These are phyloP conservation scores for Gastroboletus turbinatus DNA, from an alignment of 1,284 basidiomycete genomes.

Conservation along the genomic window DNA sequence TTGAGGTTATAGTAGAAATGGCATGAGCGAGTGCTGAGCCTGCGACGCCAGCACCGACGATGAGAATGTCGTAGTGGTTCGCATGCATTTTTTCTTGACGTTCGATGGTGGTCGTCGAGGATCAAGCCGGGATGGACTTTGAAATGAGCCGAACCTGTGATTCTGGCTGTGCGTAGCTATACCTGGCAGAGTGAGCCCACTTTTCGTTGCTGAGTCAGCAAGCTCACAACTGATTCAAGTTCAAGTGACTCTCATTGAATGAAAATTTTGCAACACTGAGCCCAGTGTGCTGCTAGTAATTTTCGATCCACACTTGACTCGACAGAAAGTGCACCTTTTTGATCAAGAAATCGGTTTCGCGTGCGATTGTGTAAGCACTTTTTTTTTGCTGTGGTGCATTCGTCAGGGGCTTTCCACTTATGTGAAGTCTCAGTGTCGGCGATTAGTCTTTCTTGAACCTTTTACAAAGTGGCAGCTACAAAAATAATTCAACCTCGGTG, in stretches of 20 bases:
- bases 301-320: background rate
- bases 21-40: constrained; percentile 77
- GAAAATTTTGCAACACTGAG: background rate
- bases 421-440: background rate
- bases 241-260: too few species aligned
- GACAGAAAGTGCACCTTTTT: background rate
- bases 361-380: background rate
- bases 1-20: constrained; percentile 49
- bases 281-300: background rate
- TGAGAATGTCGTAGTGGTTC: constrained; percentile 68
- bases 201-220: constrained; percentile 21
- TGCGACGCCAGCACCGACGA: constrained; percentile 89
- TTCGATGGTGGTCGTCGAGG: background rate
- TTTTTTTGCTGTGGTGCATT: background rate
- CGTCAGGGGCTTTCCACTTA: background rate
- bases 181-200: too few species aligned
- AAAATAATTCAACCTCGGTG: background rate
- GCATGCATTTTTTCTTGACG: constrained; percentile 17
- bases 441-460: background rate
- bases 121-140: background rate
- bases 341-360: background rate
- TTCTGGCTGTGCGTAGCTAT: background rate
- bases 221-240: background rate
- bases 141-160: background rate
- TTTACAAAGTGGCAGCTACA: background rate